Evolutionary conservation across 345 rosid species (phyloP).

Genomic region (Streptanthus diversifolius): DNA sequence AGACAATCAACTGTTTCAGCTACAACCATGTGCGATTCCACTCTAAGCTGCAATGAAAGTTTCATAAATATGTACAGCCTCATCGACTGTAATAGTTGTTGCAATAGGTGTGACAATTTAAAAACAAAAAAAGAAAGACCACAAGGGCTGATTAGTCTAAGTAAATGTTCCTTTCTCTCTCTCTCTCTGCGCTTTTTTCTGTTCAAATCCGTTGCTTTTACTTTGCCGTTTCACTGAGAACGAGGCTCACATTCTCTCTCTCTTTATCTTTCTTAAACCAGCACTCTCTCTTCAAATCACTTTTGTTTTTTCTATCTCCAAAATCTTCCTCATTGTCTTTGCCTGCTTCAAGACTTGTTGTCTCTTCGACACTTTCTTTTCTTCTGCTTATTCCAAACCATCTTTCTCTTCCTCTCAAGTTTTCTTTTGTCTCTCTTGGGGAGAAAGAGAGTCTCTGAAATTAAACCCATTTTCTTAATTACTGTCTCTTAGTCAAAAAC

Average conservation of each 20-base stretch:
- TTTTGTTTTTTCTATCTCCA: constrained; percentile 21
- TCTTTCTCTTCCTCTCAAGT: constrained; percentile 27
- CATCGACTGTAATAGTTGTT: too few species aligned
- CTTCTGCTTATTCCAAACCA: not conserved
- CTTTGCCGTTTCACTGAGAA: constrained; percentile 75
- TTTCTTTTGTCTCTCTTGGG: constrained; percentile 17
- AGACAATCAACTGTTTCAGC: too few species aligned
- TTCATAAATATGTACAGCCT: too few species aligned
- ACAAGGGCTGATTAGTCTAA: constrained; percentile 31
- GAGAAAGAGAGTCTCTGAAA: constrained; percentile 13
- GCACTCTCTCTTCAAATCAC: constrained; percentile 31
- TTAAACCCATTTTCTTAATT: constrained; percentile 24
- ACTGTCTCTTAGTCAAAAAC: constrained; percentile 14
- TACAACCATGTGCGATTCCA: too few species aligned
- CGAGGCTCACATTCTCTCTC: constrained; percentile 53
- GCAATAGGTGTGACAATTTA: too few species aligned
- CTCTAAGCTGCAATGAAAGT: too few species aligned
- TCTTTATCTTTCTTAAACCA: constrained; percentile 18
- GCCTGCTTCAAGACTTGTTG: constrained; percentile 20
- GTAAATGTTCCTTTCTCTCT: constrained; percentile 17
- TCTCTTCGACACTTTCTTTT: constrained; percentile 21
- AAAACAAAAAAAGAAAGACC: not conserved
- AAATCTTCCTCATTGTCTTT: constrained; percentile 70
- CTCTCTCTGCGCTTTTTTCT: constrained; percentile 69
- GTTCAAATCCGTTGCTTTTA: constrained; percentile 56